Conservation (phyloP, 2,329 filamentous ascomycete species). For the Zymoseptoria passerinii region DNA sequence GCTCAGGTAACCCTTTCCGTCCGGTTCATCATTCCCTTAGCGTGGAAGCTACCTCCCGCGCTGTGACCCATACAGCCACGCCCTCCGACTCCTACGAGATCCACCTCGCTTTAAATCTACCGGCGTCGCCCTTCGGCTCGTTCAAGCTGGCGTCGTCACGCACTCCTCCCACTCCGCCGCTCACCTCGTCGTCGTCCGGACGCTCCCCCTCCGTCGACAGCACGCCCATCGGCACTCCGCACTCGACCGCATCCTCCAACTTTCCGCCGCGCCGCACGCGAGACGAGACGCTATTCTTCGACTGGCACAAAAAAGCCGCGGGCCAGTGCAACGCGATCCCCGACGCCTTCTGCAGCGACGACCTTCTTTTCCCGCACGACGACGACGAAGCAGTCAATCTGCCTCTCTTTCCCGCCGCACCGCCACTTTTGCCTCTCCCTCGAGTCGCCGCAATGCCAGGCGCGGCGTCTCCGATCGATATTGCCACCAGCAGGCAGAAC, state of each 20-base stretch:
- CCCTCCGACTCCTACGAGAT: not conserved
- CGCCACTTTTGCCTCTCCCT: slow-evolving; percentile 12
- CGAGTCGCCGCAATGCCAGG: slow-evolving; percentile 41
- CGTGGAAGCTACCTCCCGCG: not conserved
- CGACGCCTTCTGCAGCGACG: slow-evolving; percentile 25
- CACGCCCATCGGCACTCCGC: slow-evolving; percentile 22
- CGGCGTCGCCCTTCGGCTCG: not conserved
- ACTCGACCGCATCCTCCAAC: slow-evolving; percentile 6
- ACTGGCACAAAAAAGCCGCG: slow-evolving; percentile 12
- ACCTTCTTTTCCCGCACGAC: slow-evolving; percentile 25
- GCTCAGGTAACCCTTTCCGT: not conserved
- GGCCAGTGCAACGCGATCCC: slow-evolving; percentile 11
- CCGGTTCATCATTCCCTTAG: not conserved
- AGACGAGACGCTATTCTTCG: slow-evolving; percentile 13
- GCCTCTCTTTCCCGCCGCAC: slow-evolving; percentile 18
- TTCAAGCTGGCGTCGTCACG: slow-evolving; percentile 7
- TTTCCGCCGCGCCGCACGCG: slow-evolving; percentile 6
- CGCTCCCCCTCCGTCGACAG: slow-evolving; percentile 22
- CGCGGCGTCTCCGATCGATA: slow-evolving; percentile 51
- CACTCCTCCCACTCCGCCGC: slow-evolving; percentile 9
- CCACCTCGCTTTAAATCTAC: not conserved
- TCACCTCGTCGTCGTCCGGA: slow-evolving; percentile 11
- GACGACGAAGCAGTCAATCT: slow-evolving; percentile 9
- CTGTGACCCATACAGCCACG: not conserved
- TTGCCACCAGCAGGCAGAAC: slow-evolving; percentile 45